phyloP scores from a whole-genome alignment of 352 stramenopile genomes.

The Globisporangium paddicum region DNA sequence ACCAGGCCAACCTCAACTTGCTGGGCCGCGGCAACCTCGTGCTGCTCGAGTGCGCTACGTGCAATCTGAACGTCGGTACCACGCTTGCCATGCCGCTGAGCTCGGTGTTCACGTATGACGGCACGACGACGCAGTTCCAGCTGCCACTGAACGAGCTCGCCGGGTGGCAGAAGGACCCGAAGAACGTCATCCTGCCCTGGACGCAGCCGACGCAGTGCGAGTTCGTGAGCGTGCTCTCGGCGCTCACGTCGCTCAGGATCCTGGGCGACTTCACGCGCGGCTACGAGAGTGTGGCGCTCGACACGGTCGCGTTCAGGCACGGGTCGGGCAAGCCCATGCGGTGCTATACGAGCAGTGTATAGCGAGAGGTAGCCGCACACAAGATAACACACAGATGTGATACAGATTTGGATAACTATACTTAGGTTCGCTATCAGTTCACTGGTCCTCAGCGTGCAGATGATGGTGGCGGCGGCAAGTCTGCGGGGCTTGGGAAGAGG shows the following conservation, averaged over 20 bases:
- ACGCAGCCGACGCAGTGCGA: conserved; percentile 68
- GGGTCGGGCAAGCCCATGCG: conserved; percentile 35
- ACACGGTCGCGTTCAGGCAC: conserved; percentile 73
- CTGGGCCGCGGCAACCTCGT: conserved; percentile 62
- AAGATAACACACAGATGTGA: background rate
- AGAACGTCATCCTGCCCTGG: conserved; percentile 86
- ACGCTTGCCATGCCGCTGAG: conserved; percentile 85
- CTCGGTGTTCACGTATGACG: conserved; percentile 74
- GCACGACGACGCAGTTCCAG: conserved; percentile 73
- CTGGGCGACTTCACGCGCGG: conserved; percentile 89
- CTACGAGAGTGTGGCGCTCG: conserved; percentile 88
- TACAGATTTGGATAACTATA: background rate
- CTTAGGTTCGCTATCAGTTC: background rate
- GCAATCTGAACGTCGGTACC: conserved; percentile 71
- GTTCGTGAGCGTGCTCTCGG: conserved; percentile 86
- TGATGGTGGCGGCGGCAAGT: conserved; percentile 37
- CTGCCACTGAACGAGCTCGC: conserved; percentile 73
- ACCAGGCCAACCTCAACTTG: conserved; percentile 70
- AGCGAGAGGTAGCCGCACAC: background rate
- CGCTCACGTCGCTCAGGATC: conserved; percentile 80
- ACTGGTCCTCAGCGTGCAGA: background rate
- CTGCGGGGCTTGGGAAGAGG: conserved; percentile 58
- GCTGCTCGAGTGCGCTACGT: conserved; percentile 84
- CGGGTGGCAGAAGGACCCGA: conserved; percentile 90
- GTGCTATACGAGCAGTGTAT: conserved; percentile 41